A percentile compares a stretch with the other conserved stretches of the same genome.
Conservation (phyloP, 1,139 yeast species). For the Citeromyces hawaiiensis region DNA sequence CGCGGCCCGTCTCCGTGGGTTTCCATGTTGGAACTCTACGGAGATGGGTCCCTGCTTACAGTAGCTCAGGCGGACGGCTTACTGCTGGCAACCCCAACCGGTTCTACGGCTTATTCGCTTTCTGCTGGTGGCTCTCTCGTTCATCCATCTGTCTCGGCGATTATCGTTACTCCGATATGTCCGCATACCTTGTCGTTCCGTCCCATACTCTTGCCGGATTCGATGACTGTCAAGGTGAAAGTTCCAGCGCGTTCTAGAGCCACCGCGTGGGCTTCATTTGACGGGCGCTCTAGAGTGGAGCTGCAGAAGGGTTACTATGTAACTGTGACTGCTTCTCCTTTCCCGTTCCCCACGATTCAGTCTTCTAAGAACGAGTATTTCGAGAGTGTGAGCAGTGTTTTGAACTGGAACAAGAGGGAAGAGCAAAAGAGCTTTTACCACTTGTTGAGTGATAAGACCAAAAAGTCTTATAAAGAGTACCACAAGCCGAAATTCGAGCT, state of each 20-base stretch:
- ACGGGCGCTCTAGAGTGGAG: conserved; percentile 70
- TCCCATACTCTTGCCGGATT: conserved; percentile 78
- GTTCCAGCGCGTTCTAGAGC: conserved; percentile 59
- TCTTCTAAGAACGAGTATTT: conserved; percentile 67
- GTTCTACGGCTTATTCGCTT: conserved; percentile 81
- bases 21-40: conserved; percentile 70
- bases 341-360: conserved; percentile 77
- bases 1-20: conserved; percentile 85
- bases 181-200: conserved; percentile 85
- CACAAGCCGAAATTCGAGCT: conserved; percentile 7
- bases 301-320: conserved; percentile 64
- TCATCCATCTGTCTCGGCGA: conserved; percentile 83
- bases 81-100: conserved; percentile 84
- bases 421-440: conserved; percentile 64
- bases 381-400: conserved; percentile 69
- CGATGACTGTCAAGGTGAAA: conserved; percentile 64
- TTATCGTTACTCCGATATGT: conserved; percentile 83
- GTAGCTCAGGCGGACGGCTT: conserved; percentile 88
- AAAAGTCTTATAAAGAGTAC: conserved; percentile 18
- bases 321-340: conserved; percentile 64
- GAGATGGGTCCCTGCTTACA: conserved; percentile 68
- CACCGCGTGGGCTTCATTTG: conserved; percentile 87
- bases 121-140: conserved; percentile 88
- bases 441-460: conserved; percentile 32
- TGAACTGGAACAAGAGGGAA: conserved; percentile 81